Percentiles rank a stretch among this genome's conserved stretches.
These are phyloP conservation scores for Catenaria anguillulae DNA, from an alignment of 371 early-diverging fungal species.

Conservation along the genomic window DNA sequence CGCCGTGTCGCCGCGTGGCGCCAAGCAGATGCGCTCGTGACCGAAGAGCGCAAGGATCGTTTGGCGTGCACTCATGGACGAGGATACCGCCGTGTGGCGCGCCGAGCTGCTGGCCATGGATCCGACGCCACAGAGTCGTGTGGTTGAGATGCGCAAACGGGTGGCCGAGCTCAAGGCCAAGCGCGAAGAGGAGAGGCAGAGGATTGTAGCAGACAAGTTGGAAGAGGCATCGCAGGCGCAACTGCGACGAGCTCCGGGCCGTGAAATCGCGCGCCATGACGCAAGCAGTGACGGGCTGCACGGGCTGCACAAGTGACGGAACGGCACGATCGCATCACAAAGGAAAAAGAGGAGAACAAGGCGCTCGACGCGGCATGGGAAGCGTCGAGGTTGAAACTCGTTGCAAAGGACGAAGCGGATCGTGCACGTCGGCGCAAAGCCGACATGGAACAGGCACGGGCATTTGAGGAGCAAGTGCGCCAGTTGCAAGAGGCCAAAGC, in stretches of 20 bases:
- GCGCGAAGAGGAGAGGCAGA: constrained; percentile 26
- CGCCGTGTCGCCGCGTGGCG: constrained; percentile 19
- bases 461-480: constrained; percentile 1
- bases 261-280: constrained; percentile 21
- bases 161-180: constrained; percentile 19
- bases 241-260: constrained; percentile 30
- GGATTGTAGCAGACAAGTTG: constrained; percentile 28
- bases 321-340: constrained; percentile 10
- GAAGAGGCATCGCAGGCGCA: constrained; percentile 27
- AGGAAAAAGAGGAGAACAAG: constrained; percentile 21
- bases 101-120: constrained; percentile 17
- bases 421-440: constrained; percentile 11
- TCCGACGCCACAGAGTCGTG: constrained; percentile 17
- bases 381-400: constrained; percentile 26
- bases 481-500: constrained; percentile 17
- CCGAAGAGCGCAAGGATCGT: constrained; percentile 25
- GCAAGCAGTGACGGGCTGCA: constrained; percentile 18
- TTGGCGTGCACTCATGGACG: constrained; percentile 15
- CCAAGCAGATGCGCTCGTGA: constrained; percentile 10
- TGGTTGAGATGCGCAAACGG: constrained; percentile 23
- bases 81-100: constrained; percentile 19
- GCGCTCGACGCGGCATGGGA: constrained; percentile 32
- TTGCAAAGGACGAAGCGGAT: constrained; percentile 25
- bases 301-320: constrained; percentile 26
- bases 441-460: constrained; percentile 18